Evolutionary conservation across 2,329 filamentous ascomycete species (phyloP).

Genomic region (Sclerotinia spermophila): DNA sequence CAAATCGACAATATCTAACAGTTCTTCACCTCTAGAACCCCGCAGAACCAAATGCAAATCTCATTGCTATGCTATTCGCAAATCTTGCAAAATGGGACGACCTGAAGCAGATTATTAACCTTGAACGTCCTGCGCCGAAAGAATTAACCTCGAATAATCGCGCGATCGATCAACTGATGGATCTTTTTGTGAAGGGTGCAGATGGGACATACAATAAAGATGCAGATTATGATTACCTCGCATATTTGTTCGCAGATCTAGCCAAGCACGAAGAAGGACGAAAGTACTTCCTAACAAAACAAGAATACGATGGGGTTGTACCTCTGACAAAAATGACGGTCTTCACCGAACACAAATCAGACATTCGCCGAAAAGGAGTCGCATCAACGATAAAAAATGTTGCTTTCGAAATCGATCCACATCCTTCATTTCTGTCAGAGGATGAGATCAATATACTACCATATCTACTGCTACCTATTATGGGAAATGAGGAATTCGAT

Average conservation of each 20-base stretch:
- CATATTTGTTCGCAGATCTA: conserved; percentile 91
- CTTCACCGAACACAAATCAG: conserved; percentile 85
- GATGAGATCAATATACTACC: conserved; percentile 77
- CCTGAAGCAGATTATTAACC: conserved; percentile 63
- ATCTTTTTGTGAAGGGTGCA: conserved; percentile 92
- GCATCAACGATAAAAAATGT: conserved; percentile 94
- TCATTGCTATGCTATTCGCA: conserved; percentile 86
- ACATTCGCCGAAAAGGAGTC: conserved; percentile 86
- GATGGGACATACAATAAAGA: conserved; percentile 77
- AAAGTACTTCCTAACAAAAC: conserved; percentile 68
- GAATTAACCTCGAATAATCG: conserved; percentile 68
- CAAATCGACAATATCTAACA: neutral
- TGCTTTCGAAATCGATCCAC: conserved; percentile 74
- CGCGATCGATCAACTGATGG: conserved; percentile 86
- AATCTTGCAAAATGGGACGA: conserved; percentile 82
- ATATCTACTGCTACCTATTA: conserved; percentile 84
- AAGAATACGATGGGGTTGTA: conserved; percentile 77
- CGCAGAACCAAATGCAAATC: conserved; percentile 77
- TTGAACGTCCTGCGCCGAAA: conserved; percentile 65
- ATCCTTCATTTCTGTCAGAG: conserved; percentile 66
- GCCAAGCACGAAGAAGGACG: conserved; percentile 75
- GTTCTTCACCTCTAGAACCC: conserved; percentile 48
- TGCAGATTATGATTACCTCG: conserved; percentile 87
- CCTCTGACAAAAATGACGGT: conserved; percentile 89
- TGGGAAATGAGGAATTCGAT: conserved; percentile 80